Base-by-base conservation (phyloP, 768 basidiomycete genomes). In the Leucocoprinus birnbaumii region DNA sequence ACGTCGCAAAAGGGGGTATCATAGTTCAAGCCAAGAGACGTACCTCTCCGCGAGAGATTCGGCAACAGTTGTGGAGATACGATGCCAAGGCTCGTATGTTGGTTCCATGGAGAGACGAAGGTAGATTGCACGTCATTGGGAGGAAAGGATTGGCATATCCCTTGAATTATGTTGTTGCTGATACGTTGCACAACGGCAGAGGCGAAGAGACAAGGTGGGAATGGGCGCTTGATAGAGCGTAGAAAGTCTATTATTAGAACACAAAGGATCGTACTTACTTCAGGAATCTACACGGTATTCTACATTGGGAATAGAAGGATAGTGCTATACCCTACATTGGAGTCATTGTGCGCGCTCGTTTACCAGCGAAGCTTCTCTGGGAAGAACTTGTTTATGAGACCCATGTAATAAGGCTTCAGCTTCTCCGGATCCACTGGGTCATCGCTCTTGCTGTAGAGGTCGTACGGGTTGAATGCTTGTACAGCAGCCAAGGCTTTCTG, bases 391-490 rank as follows among this genome's bases (percentile, higher is more conserved):
- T 79, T 76, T 61, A 97, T 94, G 31, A 97, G 75, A 2, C 71
- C 70, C 65, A 87, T 78, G 66, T 97, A 97, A 71, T 97, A 95
- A 14, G 91, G 89, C 58, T 83, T 78, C 19, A 96, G 76, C 63
- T 79, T 76, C 44, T 77, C 82, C 13, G 78, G 76, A 50, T 84
- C 70, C 49, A 86, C 81, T 3, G 84, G 80, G 35, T 80, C 79
- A 62, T 95, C 90, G 63, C 79, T 83, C 73, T 96, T 96, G 76
- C 86, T 89, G 75, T 97, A 97, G 3, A 97, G 80, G 65, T 96
- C 94, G 70, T 95, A 96, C 0, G 94, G 93, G 71, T 95, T 96
- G 80, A 96, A 96, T 0, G 86, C 87, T 42, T 80, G 80, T 22
- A 92, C 91, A 13, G 91, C 92, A 38, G 78, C 82, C 25, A 92